Evolutionary conservation across 2,329 filamentous ascomycete species (phyloP).

Genomic region (Aspergillus transmontanensis): DNA sequence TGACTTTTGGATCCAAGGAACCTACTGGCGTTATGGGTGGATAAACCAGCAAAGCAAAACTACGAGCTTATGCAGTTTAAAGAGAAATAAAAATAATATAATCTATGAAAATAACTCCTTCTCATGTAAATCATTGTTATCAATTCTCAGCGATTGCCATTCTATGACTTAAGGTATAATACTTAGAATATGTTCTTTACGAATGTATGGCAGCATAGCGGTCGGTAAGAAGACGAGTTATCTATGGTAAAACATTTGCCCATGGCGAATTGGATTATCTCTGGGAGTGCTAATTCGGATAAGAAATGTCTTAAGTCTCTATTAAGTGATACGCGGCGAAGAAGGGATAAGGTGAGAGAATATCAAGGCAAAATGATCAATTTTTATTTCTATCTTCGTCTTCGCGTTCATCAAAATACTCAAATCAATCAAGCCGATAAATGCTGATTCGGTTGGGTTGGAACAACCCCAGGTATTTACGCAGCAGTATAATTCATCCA

Average conservation of each 20-base stretch:
- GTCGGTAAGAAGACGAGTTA: neutral
- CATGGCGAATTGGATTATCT: neutral
- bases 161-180: neutral
- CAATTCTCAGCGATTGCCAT: neutral
- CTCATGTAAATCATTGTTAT: neutral
- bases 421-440: constrained; percentile 1
- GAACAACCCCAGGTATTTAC: constrained; percentile 12
- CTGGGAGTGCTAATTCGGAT: neutral
- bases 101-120: neutral
- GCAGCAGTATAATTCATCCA: constrained; percentile 13
- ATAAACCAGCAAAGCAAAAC: neutral
- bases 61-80: constrained; percentile 3
- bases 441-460: constrained; percentile 1
- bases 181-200: neutral
- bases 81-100: constrained; percentile 4
- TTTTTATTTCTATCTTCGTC: constrained; percentile 1
- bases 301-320: neutral
- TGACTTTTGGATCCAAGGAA: constrained; percentile 1
- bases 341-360: neutral
- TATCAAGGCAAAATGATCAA: neutral
- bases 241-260: neutral
- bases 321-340: neutral
- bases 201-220: neutral
- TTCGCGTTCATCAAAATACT: constrained; percentile 3
- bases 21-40: constrained; percentile 1